These are phyloP conservation scores for Forsythia suspensa DNA, from an alignment of 257 asterid species.

Conservation along the genomic window DNA sequence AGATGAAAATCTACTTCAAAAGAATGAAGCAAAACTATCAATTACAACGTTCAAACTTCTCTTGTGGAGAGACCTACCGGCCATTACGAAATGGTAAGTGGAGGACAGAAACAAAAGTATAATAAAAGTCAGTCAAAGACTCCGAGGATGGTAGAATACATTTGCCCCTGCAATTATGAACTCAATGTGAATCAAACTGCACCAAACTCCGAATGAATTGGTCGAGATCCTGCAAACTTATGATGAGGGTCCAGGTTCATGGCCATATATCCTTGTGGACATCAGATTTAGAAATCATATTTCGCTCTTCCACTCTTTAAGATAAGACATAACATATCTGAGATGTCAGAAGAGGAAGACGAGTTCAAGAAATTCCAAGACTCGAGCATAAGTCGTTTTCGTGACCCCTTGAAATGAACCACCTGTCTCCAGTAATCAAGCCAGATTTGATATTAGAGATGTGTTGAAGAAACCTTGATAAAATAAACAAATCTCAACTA, in stretches of 20 bases:
- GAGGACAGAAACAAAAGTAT: not conserved
- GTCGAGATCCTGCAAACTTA: not conserved
- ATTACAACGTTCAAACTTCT: not conserved
- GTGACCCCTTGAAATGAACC: constrained; percentile 96
- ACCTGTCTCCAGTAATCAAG: constrained; percentile 49
- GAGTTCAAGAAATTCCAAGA: constrained; percentile 66
- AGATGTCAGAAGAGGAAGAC: constrained; percentile 43
- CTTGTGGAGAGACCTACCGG: not conserved
- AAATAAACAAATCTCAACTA: not conserved
- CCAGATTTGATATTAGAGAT: constrained; percentile 12
- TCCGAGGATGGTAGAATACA: not conserved
- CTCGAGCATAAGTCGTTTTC: constrained; percentile 96
- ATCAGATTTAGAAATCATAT: constrained; percentile 62
- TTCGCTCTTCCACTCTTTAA: constrained; percentile 88
- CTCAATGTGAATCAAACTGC: not conserved
- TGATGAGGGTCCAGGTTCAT: not conserved
- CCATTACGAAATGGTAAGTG: not conserved
- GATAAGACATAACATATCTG: constrained; percentile 85
- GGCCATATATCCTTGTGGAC: not conserved
- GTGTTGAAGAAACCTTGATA: not conserved
- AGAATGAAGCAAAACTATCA: not conserved
- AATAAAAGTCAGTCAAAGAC: not conserved
- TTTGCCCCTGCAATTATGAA: not conserved
- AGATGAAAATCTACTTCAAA: not conserved
- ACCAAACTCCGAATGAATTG: not conserved